Evolutionary conservation across 1,139 yeast species (phyloP), one percentile per base, ranked within the genome.

Genomic region (Candida sojae): DNA sequence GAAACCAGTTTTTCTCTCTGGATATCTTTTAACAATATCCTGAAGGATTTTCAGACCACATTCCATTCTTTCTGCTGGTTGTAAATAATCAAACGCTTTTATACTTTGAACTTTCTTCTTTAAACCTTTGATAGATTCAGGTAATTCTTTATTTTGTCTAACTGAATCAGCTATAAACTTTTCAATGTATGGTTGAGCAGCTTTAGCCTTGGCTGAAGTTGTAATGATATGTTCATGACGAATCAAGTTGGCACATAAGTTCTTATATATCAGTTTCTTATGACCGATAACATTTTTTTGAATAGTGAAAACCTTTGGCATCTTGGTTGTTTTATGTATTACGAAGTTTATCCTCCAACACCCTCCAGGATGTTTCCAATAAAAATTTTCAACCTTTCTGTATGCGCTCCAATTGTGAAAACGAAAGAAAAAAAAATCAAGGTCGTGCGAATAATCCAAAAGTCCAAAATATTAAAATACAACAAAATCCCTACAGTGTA

Each of bases 1-100:
- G 71, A 86, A 93, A 1, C 98, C 98, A 53, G 90, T 88, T 0
- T 70, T 64, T 66, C 97, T 79, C 31, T 69, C 61, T 7, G 73
- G 64, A 62, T 88, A 92, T 56, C 96, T 76, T 37, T 78, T 70
- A 3, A 82, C 80, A 42, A 91, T 72, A 43, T 83, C 91, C 12
- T 75, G 77, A 51, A 88, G 74, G 42, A 93, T 70, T 63, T 87
- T 90, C 23, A 86, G 53, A 3, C 77, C 79, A 6, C 72, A 61
- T 48, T 72, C 76, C 37, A 50, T 40, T 38, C 66, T 59, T 57
- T 74, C 79, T 3, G 77, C 73, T 6, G 73, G 71, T 52, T 73
- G 77, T 51, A 75, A 69, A 57, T 58, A 74, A 39, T 65, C 59
- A 42, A 73, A 64, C 8, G 69, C 67, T 25, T 53, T 57, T 42